These are phyloP conservation scores for Myxozyma kluyveri DNA, from an alignment of 805 yeast genomes.

Conservation along the genomic window DNA sequence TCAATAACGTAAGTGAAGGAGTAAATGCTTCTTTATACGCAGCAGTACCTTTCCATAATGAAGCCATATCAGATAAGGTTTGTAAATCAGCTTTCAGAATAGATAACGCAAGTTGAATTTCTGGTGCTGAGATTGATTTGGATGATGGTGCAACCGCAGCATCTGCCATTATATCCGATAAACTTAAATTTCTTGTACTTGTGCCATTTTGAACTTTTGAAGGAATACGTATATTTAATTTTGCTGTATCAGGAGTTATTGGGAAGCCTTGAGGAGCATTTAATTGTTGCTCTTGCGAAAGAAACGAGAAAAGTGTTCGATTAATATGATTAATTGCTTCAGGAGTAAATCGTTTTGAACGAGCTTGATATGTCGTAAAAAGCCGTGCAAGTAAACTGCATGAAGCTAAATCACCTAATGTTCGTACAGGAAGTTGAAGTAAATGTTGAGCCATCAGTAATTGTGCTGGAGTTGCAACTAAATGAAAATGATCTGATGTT, in stretches of 20 bases:
- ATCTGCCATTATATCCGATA: conserved; percentile 23
- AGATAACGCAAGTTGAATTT: conserved; percentile 20
- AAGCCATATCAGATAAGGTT: conserved; percentile 25
- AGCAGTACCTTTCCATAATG: conserved; percentile 35
- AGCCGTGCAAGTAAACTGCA: conserved; percentile 68
- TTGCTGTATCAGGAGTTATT: neutral
- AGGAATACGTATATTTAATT: neutral
- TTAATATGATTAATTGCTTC: conserved; percentile 49
- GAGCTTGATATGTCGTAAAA: conserved; percentile 67
- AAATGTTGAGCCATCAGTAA: conserved; percentile 71
- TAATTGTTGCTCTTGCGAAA: neutral
- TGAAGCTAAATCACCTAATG: conserved; percentile 48
- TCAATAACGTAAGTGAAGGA: conserved; percentile 27
- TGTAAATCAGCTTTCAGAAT: conserved; percentile 18
- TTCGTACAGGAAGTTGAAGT: conserved; percentile 48
- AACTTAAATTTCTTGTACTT: conserved; percentile 5
- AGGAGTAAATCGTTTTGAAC: conserved; percentile 79
- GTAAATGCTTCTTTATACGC: conserved; percentile 35
- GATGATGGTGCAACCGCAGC: neutral
- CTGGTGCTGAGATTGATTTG: conserved; percentile 13
- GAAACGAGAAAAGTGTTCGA: conserved; percentile 42
- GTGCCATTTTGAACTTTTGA: neutral
- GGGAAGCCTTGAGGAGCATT: conserved; percentile 19
- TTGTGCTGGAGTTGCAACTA: conserved; percentile 80
- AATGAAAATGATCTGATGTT: conserved; percentile 92